Conservation (phyloP, 2,329 filamentous ascomycete genomes). For the Clarireedia monteithiana region DNA sequence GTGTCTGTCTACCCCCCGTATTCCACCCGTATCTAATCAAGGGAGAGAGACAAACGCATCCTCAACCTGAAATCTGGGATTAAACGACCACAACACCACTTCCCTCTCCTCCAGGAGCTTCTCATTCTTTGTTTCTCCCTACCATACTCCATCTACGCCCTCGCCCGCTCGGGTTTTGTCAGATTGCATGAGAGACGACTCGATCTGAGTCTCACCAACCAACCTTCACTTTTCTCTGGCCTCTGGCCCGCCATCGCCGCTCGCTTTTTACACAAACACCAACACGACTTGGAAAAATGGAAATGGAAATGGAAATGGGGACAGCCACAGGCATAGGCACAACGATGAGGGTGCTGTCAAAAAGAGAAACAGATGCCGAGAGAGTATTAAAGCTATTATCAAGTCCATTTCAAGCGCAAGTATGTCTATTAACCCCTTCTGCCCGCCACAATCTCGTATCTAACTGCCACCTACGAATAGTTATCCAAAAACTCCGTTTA, state of each 20-base stretch:
- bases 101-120: background rate
- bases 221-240: constrained; percentile 14
- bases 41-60: constrained; percentile 1
- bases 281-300: background rate
- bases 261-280: constrained; percentile 17
- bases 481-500: constrained; percentile 52
- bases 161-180: too few species aligned
- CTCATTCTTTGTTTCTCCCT: too few species aligned
- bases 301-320: constrained; percentile 19
- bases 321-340: constrained; percentile 7
- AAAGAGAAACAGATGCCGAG: constrained; percentile 15
- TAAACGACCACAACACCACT: background rate
- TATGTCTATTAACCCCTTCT: constrained; percentile 5
- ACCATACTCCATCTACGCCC: too few species aligned
- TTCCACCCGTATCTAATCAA: constrained; percentile 17
- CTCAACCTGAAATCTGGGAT: background rate
- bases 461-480: constrained; percentile 11
- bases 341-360: constrained; percentile 12
- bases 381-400: constrained; percentile 25
- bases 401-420: constrained; percentile 24
- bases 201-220: background rate
- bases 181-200: too few species aligned
- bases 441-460: too few species aligned
- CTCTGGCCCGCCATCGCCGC: constrained; percentile 27
- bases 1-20: too few species aligned